phyloP scores from a whole-genome alignment of 23 red algal genomes.

The Gracilariopsis chorda region DNA sequence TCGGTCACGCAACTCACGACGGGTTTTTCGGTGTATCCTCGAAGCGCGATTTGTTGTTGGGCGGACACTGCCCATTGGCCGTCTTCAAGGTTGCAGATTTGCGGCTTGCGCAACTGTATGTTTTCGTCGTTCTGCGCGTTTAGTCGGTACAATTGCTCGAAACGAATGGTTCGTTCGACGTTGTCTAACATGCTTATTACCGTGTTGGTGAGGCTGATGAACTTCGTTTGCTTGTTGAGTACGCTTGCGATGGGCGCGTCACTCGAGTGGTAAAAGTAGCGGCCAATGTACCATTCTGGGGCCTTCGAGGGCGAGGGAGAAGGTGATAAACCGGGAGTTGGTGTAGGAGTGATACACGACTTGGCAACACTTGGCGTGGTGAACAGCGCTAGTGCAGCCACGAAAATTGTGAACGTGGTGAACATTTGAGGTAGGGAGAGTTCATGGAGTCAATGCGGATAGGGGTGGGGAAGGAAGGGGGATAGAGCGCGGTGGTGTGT shows the following conservation, averaged over 20 bases:
- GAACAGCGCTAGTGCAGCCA: background rate
- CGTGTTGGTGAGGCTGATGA: background rate
- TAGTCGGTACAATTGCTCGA: background rate
- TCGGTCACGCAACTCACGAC: background rate
- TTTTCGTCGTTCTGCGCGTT: background rate
- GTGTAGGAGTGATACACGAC: background rate
- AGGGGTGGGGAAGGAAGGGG: too few relatives aligned
- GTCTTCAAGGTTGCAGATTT: background rate
- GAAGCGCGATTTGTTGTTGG: background rate
- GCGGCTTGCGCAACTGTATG: background rate
- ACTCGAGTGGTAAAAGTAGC: background rate
- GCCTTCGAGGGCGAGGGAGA: background rate
- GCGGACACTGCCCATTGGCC: background rate
- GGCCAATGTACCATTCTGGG: background rate
- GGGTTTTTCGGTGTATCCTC: background rate
- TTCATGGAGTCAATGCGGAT: too few relatives aligned
- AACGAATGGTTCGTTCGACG: background rate
- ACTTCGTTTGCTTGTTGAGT: background rate
- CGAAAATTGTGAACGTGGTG: background rate
- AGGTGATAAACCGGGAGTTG: background rate
- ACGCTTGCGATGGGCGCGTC: background rate
- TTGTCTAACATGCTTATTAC: background rate
- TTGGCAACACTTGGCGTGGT: background rate
- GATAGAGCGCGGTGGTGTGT: too few relatives aligned
- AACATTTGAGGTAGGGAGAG: background rate